Evolutionary conservation across 805 yeast species (phyloP).

Genomic region (Ogataea methylovora): DNA sequence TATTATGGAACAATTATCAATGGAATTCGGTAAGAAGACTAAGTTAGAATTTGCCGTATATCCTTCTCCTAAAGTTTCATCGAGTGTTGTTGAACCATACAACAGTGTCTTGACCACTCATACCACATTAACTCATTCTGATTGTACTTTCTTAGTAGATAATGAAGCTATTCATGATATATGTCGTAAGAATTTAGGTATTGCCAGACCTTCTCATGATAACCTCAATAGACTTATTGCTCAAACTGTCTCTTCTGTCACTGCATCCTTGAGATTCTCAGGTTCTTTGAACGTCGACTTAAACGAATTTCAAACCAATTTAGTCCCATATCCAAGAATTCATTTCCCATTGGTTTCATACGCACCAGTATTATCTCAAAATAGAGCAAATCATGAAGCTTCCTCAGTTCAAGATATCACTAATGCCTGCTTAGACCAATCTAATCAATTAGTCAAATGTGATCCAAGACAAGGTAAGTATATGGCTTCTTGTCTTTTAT

Average conservation of each 20-base stretch:
- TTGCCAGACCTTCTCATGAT: constrained; percentile 81
- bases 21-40: constrained; percentile 93
- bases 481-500: constrained; percentile 96
- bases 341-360: constrained; percentile 98
- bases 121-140: constrained; percentile 96
- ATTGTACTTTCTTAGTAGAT: constrained; percentile 98
- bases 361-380: constrained; percentile 92
- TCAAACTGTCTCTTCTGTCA: constrained; percentile 95
- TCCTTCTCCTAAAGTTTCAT: constrained; percentile 96
- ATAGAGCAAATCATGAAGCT: constrained; percentile 90
- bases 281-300: constrained; percentile 96
- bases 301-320: constrained; percentile 96
- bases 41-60: constrained; percentile 97
- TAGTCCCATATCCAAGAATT: constrained; percentile 98
- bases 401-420: constrained; percentile 94
- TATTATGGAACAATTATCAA: constrained; percentile 82
- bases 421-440: constrained; percentile 95
- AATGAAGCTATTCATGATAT: constrained; percentile 98
- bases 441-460: constrained; percentile 98
- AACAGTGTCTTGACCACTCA: constrained; percentile 96
- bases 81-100: constrained; percentile 97
- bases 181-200: constrained; percentile 92
- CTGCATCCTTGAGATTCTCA: constrained; percentile 94
- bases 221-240: constrained; percentile 91
- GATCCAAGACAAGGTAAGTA: constrained; percentile 95